Evolutionary conservation across 352 stramenopile genomes (phyloP), one percentile per base, ranked within the genome.

Genomic region (Globisporangium iwayamae): DNA sequence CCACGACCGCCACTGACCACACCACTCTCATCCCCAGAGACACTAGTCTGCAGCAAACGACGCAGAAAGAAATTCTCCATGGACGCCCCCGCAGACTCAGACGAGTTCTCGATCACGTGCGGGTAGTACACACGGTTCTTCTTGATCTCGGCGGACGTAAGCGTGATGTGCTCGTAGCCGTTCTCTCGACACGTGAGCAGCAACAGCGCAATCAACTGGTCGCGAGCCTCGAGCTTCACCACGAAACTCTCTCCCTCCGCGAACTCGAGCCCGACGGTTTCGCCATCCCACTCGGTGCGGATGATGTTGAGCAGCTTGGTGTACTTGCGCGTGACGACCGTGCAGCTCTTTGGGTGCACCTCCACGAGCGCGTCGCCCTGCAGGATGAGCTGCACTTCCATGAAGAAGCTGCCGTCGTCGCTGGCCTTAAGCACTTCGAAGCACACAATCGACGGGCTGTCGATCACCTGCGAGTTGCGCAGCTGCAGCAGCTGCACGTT

Each of bases 131-230:
- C 73, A 45, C 79, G 70, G n/a, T 72, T 79, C 52, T 75, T 81
- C 38, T 86, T 84, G 10, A 85, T 68, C 16, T 71, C 72, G 3
- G 69, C 70, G 0, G 71, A 66, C 0, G 62, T 64, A 16, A 92
- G 58, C 46, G 75, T 69, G 13, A 88, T 67, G 32, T 89, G 74
- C 4, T 90, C 70, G n/a, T 78, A 71, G 4, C 74, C 78, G 30
- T 74, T 72, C 65, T 92, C 83, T 3, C 81, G 74, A 52, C 81
- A 88, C 10, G 81, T 72, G 4, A 92, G 69, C 30, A 92, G 60
- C 39, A 90, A 34, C 32, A 92, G 61, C 3, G 83, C 76, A n/a
- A 89, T 76, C 56, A 92, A 74, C 47, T 90, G 79, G 63, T 92
- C 78, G 3, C 83, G 68, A 1, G 68, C 62, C 16, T 89, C 78